Evolutionary conservation across 2,329 filamentous ascomycete genomes (phyloP).

Genomic region (Leptographium flavum): DNA sequence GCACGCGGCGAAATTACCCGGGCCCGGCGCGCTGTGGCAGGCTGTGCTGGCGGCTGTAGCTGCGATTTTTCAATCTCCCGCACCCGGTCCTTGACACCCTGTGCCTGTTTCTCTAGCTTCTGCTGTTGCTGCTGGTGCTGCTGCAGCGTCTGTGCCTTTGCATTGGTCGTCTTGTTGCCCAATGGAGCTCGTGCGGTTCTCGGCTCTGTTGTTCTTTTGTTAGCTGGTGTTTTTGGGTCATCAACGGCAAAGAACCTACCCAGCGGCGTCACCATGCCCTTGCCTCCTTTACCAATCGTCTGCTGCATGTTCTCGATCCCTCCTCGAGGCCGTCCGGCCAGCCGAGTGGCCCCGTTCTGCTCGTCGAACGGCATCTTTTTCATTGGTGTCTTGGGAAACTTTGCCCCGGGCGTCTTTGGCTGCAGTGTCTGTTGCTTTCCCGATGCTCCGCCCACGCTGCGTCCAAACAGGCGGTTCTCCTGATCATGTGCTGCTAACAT

Average conservation of each 20-base stretch:
- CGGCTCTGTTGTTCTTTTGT: conserved; percentile 29
- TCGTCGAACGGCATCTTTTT: conserved; percentile 66
- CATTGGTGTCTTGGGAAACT: conserved; percentile 70
- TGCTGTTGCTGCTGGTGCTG: conserved; percentile 42
- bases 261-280: conserved; percentile 62
- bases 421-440: conserved; percentile 55
- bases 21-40: conserved; percentile 42
- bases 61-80: conserved; percentile 50
- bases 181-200: conserved; percentile 60
- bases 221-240: background rate
- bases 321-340: conserved; percentile 29
- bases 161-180: conserved; percentile 93
- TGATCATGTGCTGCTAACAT: conserved; percentile 78
- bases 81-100: conserved; percentile 42
- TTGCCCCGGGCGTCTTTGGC: conserved; percentile 67
- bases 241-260: conserved; percentile 37
- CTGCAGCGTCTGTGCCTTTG: conserved; percentile 39
- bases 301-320: conserved; percentile 39
- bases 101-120: conserved; percentile 20
- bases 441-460: conserved; percentile 53
- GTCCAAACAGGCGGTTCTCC: conserved; percentile 70
- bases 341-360: conserved; percentile 54
- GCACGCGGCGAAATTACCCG: conserved; percentile 39
- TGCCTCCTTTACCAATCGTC: conserved; percentile 32
- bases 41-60: conserved; percentile 15